A percentile compares a stretch with the other conserved stretches of the same genome.
Evolutionary conservation across 306 rosid genomes (phyloP).

Genomic region (Lotus japonicus): DNA sequence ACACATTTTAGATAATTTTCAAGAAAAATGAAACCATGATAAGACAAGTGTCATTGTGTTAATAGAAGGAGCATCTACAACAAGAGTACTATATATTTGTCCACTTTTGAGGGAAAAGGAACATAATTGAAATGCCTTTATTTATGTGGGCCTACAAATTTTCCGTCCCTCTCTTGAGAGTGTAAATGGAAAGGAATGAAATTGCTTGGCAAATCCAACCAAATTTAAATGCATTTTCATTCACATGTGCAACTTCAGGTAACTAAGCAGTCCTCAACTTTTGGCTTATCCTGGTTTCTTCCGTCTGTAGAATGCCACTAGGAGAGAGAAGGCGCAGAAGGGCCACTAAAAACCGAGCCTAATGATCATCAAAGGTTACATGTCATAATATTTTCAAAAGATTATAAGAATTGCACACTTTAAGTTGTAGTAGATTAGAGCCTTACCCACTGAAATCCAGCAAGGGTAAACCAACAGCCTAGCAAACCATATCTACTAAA

Average conservation of each 20-base stretch:
- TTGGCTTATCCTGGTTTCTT: constrained; percentile 27
- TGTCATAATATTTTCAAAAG: not conserved
- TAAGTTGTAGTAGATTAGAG: constrained; percentile 6
- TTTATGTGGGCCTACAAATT: no score
- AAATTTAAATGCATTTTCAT: not conserved
- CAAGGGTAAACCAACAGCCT: constrained; percentile 67
- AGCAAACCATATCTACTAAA: constrained; percentile 50
- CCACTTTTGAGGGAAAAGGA: no score
- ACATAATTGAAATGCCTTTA: no score
- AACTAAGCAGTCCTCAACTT: constrained; percentile 39
- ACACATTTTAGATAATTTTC: no score
- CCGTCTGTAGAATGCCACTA: constrained; percentile 39
- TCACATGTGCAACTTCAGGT: not conserved
- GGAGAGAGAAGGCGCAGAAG: constrained; percentile 54
- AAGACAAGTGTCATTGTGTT: no score
- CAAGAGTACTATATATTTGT: no score
- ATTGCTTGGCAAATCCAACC: not conserved
- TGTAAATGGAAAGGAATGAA: not conserved
- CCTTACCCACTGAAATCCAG: constrained; percentile 77
- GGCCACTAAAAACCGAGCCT: constrained; percentile 49
- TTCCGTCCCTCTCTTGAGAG: no score
- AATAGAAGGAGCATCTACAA: no score
- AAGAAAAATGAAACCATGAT: no score
- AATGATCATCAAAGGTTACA: constrained; percentile 15
- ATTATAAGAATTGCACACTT: not conserved